A percentile compares a stretch with the other conserved stretches of the same genome.
These are phyloP conservation scores for Dorcoceras hygrometricum DNA, from an alignment of 257 asterid species.

Conservation along the genomic window DNA sequence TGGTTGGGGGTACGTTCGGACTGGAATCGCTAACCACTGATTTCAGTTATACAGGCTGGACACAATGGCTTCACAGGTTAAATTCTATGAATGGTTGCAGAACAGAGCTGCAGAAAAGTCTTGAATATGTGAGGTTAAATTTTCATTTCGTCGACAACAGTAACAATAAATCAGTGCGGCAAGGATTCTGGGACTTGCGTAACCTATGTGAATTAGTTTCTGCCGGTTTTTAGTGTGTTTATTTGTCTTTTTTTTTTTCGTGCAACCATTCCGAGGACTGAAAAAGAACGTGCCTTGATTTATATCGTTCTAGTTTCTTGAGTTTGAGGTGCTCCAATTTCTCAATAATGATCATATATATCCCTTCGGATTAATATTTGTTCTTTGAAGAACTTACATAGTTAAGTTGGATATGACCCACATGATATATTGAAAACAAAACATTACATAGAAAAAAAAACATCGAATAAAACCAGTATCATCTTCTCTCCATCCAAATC, in stretches of 20 bases:
- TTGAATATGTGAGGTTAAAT: constrained; percentile 4
- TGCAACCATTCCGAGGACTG: neutral
- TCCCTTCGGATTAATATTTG: too few species aligned
- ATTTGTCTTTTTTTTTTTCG: too few species aligned
- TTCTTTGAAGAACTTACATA: neutral
- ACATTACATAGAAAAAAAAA: too few species aligned
- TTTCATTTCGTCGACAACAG: neutral
- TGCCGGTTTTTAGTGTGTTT: neutral
- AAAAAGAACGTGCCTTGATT: neutral
- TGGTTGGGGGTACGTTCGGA: constrained; percentile 74
- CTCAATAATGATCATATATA: neutral
- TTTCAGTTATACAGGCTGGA: constrained; percentile 71
- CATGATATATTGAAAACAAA: too few species aligned
- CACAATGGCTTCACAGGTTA: constrained; percentile 74
- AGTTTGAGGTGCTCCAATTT: neutral
- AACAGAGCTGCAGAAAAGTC: constrained; percentile 48
- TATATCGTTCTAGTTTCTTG: neutral
- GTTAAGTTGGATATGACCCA: neutral
- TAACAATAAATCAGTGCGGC: neutral
- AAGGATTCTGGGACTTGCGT: neutral
- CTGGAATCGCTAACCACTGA: constrained; percentile 76
- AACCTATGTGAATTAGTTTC: neutral
- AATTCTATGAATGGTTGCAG: constrained; percentile 90
- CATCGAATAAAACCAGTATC: too few species aligned
- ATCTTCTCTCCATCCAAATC: too few species aligned